Conservation (phyloP, 192 early-diverging fungal species). For the Podila epicladia region DNA sequence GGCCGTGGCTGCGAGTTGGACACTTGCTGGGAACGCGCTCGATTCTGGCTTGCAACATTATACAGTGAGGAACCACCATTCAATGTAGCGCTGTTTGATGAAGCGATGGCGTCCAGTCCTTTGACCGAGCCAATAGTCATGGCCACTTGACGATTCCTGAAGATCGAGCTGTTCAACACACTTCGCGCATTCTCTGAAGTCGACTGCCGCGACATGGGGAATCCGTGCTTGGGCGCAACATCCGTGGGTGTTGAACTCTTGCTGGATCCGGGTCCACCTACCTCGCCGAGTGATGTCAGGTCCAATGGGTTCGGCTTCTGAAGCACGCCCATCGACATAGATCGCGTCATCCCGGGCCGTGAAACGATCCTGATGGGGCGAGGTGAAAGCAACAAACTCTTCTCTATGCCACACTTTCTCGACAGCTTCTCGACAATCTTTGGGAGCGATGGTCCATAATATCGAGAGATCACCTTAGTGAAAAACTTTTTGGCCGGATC, state of each 20-base stretch:
- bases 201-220: conserved; percentile 15
- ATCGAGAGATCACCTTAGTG: conserved; percentile 18
- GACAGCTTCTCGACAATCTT: conserved; percentile 25
- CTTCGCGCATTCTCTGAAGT: conserved; percentile 28
- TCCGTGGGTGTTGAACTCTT: conserved; percentile 4
- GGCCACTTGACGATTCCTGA: conserved; percentile 37
- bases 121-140: conserved; percentile 29
- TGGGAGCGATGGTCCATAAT: conserved; percentile 29
- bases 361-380: conserved; percentile 9
- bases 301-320: conserved; percentile 27
- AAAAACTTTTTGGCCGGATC: conserved; percentile 46
- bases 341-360: conserved; percentile 15
- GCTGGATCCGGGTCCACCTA: neutral
- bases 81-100: neutral
- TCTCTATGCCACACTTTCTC: conserved; percentile 38
- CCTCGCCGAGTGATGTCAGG: neutral
- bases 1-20: neutral
- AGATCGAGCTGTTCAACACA: conserved; percentile 34
- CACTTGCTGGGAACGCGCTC: neutral
- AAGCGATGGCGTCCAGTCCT: conserved; percentile 1
- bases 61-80: neutral
- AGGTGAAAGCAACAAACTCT: conserved; percentile 20
- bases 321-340: conserved; percentile 33
- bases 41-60: neutral
- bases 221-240: conserved; percentile 10